Evolutionary conservation across 129 eudicot genomes (phyloP).

Genomic region (Artemisia annua): DNA sequence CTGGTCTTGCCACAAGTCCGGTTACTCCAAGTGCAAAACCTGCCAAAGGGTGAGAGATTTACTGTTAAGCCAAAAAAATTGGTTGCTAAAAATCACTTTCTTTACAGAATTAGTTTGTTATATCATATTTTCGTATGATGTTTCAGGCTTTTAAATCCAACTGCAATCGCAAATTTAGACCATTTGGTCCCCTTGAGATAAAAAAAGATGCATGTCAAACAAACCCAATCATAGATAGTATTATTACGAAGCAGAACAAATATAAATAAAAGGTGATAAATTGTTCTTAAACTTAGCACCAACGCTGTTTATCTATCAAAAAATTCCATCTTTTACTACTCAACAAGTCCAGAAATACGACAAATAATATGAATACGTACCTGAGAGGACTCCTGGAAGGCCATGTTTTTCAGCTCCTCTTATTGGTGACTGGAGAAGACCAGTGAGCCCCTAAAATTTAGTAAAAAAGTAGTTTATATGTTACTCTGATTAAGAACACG

Average conservation of each 20-base stretch:
- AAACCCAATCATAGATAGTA: no score
- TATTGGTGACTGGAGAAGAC: conserved; percentile 94
- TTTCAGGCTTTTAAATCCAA: no score
- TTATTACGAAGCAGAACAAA: no score
- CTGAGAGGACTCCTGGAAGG: conserved; percentile 94
- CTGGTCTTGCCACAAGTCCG: conserved; percentile 95
- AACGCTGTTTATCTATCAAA: no score
- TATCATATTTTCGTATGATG: no score
- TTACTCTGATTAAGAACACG: not conserved
- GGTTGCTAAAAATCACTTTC: not conserved
- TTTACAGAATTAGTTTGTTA: no score
- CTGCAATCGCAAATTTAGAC: no score
- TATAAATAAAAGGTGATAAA: no score
- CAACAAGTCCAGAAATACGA: not conserved
- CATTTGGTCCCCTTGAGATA: no score
- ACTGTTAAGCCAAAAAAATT: not conserved
- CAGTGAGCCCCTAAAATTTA: conserved; percentile 78
- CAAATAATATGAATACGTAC: conserved; percentile 30
- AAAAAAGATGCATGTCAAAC: no score
- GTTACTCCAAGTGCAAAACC: conserved; percentile 95
- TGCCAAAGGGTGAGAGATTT: conserved; percentile 25
- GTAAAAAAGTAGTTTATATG: not conserved
- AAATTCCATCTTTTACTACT: not conserved
- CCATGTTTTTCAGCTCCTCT: conserved; percentile 99
- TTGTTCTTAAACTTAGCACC: not conserved